Conservation (phyloP, 768 basidiomycete species). For the Lactarius evosmus region DNA sequence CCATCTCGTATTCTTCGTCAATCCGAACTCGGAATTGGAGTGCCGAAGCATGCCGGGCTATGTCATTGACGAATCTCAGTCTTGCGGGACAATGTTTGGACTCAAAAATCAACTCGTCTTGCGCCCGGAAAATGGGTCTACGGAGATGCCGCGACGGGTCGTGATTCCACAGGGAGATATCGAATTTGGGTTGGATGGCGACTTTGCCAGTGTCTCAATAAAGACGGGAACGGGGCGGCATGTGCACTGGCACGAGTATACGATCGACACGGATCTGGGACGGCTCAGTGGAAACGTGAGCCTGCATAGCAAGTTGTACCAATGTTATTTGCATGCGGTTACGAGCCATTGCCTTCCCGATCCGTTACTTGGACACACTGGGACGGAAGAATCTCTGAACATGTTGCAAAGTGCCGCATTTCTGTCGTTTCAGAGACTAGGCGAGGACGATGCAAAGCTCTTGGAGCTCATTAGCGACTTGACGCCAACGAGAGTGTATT, state of each 20-base stretch:
- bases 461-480: constrained; percentile 5
- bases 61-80: background rate
- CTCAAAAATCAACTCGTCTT: background rate
- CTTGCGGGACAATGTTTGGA: background rate
- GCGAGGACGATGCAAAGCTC: background rate
- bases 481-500: constrained; percentile 6
- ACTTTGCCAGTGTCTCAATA: background rate
- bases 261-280: constrained; percentile 34
- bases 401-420: constrained; percentile 39
- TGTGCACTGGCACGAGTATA: constrained; percentile 34
- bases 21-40: constrained; percentile 34
- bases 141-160: background rate
- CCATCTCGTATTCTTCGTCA: constrained; percentile 40
- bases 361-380: too few species aligned
- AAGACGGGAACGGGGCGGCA: background rate
- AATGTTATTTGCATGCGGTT: constrained; percentile 45
- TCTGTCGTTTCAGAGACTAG: constrained; percentile 41
- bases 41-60: constrained; percentile 43
- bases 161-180: constrained; percentile 14
- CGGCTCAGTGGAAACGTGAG: constrained; percentile 33
- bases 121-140: background rate
- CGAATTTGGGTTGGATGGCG: background rate
- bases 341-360: constrained; percentile 44
- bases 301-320: constrained; percentile 36
- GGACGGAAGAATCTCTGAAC: constrained; percentile 44